Base-by-base conservation (phyloP, 1,139 yeast genomes). In the Casaregolazyma suthepensis region DNA sequence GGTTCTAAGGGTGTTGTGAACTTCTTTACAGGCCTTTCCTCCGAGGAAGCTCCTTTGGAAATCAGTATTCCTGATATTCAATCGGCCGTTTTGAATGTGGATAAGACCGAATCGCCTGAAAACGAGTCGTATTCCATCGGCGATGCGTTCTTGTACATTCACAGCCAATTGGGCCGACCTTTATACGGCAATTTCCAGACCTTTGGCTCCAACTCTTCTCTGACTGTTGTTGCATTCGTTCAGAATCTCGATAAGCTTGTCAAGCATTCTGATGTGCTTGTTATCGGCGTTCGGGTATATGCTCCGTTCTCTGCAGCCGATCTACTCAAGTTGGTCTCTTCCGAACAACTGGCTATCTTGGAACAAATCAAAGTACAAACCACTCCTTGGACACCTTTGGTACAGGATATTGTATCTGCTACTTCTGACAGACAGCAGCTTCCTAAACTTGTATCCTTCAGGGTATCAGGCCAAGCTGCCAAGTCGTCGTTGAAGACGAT, bases 361-460 rank as follows among this genome's bases (percentile, higher is more conserved):
- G 89, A 80, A 70, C 96, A 79, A 72, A 71, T 75, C 50, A 72
- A 75, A 45, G 71, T 70, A 53, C 75, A 65, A 49, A 69, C 82
- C 13, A 73, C 79, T n/a, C 66, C 75, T 31, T 81, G 83, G 70
- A 86, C 79, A 69, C 79, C 93, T 72, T 74, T 88, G 48, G 76
- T 87, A 60, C 79, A 90, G 61, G 96, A 90, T 66, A 80, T 89
- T 62, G 81, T 90, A 68, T 79, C 47, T 22, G 35, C 17, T n/a
- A 26, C 22, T 35, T 17, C 31, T 17, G 43, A 44, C n/a, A 22
- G 22, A 5, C 17, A 42, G 20, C n/a, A 18, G 49, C 23, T 46
- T 5, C 31, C 52, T 13, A 47, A 26, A 29, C 37, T 47, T 18
- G 29, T 47, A 7, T 49, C 52, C 9, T 49, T 49, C 47, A 20